Base-by-base conservation (phyloP, 1,284 basidiomycete species). In the Fistulinella staudtii region DNA sequence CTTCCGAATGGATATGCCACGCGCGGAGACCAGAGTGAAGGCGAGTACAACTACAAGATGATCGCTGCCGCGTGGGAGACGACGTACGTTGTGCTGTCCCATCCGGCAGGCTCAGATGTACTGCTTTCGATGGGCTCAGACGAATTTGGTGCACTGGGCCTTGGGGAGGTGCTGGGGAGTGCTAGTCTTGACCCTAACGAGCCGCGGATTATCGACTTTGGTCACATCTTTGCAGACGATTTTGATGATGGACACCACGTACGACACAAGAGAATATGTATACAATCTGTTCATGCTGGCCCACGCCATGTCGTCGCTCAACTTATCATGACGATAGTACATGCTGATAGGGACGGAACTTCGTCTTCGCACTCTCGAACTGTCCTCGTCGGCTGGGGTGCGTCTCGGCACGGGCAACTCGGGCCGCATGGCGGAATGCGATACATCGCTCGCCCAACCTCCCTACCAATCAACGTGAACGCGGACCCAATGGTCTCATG, bases 51-150 rank as follows among this genome's bases (percentile, higher is more conserved):
- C 14, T 61, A 68, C 36, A 70, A 68, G 39, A 46, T 66, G 11
- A 64, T 92, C 31, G 79, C 80, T 6, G 77, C 83, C 1, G 76
- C 80, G 21, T 94, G 91, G 90, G 87, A 93, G 61, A 89, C 89
- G 7, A 82, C 80, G 39, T 91, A 86, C 59, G 67, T 90, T 30
- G 82, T 79, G 8, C 57, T 85, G 5, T 68, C 71, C 15, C 59
- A 56, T 33, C 51, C 61, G 8, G 67, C 58, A 17, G 57, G 57
- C 27, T 62, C 66, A 23, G 88, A 93, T 55, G 59, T 83, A 2
- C 54, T 93, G n/a, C 58, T 94, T 22, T 81, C 89, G 0, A 80
- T 89, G 70, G 92, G 92, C 0, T 76, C 82, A 1, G 76, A 93
- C 62, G 90, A 92, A 61, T 92, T 84, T 58, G 89, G 89, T 4